phyloP scores from a whole-genome alignment of 345 rosid genomes.

The Hibiscus syriacus region DNA sequence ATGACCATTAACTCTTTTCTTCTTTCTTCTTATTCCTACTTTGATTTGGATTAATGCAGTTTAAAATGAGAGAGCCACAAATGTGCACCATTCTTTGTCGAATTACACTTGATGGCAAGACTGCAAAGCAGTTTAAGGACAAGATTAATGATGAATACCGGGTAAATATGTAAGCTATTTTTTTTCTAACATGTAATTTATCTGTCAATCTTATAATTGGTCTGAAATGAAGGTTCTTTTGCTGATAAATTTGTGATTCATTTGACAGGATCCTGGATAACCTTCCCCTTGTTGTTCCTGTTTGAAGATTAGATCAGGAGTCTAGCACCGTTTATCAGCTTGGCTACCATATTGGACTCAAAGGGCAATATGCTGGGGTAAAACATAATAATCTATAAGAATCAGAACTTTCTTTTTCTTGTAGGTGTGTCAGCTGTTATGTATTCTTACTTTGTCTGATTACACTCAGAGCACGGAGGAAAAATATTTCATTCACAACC shows the following conservation, averaged over 20 bases:
- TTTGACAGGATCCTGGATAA: not conserved
- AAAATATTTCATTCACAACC: not conserved
- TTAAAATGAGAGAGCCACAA: conserved; percentile 82
- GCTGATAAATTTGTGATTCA: not conserved
- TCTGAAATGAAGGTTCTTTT: not conserved
- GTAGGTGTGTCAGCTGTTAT: not conserved
- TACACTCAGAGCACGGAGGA: not conserved
- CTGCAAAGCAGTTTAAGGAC: conserved; percentile 65
- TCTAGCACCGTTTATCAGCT: not conserved
- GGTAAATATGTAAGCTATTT: conserved; percentile 19
- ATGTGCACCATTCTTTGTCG: conserved; percentile 68
- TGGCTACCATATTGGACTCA: not conserved
- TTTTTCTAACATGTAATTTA: too few relatives aligned
- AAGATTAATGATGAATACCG: conserved; percentile 89
- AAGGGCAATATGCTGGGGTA: not conserved
- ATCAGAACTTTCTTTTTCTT: not conserved
- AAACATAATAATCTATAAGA: not conserved
- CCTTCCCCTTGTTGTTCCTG: not conserved
- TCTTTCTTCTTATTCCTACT: not conserved
- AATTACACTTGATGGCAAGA: conserved; percentile 46
- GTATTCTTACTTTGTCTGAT: not conserved
- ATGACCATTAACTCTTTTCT: conserved; percentile 10
- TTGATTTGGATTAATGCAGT: conserved; percentile 36
- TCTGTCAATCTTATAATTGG: not conserved
- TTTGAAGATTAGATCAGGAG: not conserved